Base-by-base conservation (phyloP, 2,329 filamentous ascomycete genomes). In the Nemania sp. region DNA sequence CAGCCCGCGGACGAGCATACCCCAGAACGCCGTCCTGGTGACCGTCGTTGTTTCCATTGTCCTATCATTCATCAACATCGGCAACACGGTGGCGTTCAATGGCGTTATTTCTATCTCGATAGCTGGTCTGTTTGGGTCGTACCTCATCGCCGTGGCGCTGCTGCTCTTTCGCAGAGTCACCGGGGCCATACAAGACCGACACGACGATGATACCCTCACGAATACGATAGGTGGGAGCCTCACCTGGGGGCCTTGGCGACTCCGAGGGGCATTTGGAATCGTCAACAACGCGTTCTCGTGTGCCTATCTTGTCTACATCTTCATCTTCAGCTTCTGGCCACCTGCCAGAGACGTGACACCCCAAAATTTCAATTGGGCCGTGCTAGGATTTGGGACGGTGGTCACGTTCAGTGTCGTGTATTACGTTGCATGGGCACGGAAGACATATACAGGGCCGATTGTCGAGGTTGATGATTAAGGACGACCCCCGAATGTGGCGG, bases 241-340 rank as follows among this genome's bases (percentile, higher is more conserved):
- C 32, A 65, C 63, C 1, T 69, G 68, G 68, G 68, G 68, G 0
- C 68, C 68, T 9, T 69, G 68, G 68, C 56, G 65, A 11, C 51
- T 69, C 10, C 63, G 18, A 11, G 67, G 67, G 10, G 32, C n/a
- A 2, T 47, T 69, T 5, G 67, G 68, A 13, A 63, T 63, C 18
- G 64, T 53, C 43, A 67, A 70, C 40, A 70, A 70, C 25, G 58
- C 57, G 7, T 68, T 70, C 39, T 60, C 63, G 0, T 70, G 66
- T 39, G 50, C 20, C 4, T 69, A 66, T 35, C 61, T 70, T 0
- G 10, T 63, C 5, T 68, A 67, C 37, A 49, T 67, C 39, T 64
- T 70, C 35, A 67, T 70, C 29, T 71, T 69, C 43, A 70, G 68
- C 55, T 71, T 70, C 60, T 69, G 67, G 65, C 68, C 68, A 3